phyloP scores from a whole-genome alignment of 2,329 filamentous ascomycete genomes.

The Penicillium sp. region DNA sequence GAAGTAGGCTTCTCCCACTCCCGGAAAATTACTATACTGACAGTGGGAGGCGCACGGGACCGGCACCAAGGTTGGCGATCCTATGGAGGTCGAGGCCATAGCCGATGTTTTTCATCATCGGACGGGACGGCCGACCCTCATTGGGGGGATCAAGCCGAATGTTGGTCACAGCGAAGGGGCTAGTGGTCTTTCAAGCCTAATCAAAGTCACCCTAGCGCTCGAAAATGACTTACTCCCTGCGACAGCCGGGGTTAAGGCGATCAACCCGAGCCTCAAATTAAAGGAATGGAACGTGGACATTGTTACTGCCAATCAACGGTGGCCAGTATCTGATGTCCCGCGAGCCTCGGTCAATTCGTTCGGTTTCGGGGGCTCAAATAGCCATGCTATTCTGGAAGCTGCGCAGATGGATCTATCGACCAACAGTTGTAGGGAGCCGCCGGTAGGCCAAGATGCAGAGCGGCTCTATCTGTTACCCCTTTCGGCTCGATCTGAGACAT shows the following conservation, averaged over 20 bases:
- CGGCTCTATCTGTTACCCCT: not conserved
- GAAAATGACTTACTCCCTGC: not conserved
- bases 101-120: not conserved
- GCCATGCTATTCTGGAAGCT: not conserved
- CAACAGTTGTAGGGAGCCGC: not conserved
- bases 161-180: not conserved
- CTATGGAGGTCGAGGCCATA: not conserved
- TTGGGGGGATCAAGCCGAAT: not conserved
- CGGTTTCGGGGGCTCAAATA: not conserved
- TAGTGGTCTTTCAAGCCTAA: not conserved
- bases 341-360: not conserved
- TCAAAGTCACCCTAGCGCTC: not conserved
- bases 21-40: not conserved
- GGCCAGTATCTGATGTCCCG: not conserved
- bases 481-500: not conserved
- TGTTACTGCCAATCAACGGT: not conserved
- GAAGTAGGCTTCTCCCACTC: not conserved
- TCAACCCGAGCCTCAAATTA: not conserved
- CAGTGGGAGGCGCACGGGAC: not conserved
- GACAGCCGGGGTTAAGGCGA: not conserved
- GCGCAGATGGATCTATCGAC: not conserved
- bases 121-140: not conserved
- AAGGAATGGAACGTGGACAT: not conserved
- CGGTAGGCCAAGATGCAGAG: not conserved
- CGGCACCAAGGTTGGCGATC: not conserved